Evolutionary conservation across 108 stramenopile species (phyloP).

Genomic region (Nannochloropsis salina): DNA sequence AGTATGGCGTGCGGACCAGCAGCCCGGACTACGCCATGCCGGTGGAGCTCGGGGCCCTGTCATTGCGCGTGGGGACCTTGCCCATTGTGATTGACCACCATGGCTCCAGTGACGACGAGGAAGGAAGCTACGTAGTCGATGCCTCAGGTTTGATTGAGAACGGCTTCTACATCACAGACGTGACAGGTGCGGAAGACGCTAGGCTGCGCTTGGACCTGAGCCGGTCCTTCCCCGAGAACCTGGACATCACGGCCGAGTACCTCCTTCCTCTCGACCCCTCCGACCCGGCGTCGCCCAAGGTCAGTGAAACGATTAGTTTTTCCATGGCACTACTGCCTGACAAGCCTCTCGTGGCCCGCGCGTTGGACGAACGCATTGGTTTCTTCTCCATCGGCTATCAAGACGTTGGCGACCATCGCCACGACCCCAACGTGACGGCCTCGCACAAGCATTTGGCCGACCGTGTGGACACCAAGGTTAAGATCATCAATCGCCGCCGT

Average conservation of each 20-base stretch:
- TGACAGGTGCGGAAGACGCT: slow-evolving; percentile 14
- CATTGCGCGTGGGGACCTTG: slow-evolving; percentile 24
- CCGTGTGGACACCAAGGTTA: slow-evolving; percentile 28
- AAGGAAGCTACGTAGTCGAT: slow-evolving; percentile 19
- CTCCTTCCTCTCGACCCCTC: slow-evolving; percentile 25
- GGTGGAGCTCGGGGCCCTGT: slow-evolving; percentile 26
- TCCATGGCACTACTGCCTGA: slow-evolving; percentile 28
- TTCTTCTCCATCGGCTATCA: slow-evolving; percentile 27
- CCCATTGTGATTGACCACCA: slow-evolving; percentile 29
- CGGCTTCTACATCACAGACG: slow-evolving; percentile 42
- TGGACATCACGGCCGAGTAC: slow-evolving; percentile 42
- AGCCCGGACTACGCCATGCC: neutral
- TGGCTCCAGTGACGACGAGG: slow-evolving; percentile 28
- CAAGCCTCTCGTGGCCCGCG: slow-evolving; percentile 24
- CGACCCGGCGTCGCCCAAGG: neutral
- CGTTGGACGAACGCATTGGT: slow-evolving; percentile 34
- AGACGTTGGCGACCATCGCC: slow-evolving; percentile 36
- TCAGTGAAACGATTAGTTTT: slow-evolving; percentile 25
- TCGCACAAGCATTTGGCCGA: slow-evolving; percentile 20
- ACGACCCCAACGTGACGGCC: neutral
- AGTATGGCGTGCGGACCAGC: slow-evolving; percentile 29
- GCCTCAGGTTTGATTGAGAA: slow-evolving; percentile 24
- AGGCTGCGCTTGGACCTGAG: slow-evolving; percentile 25
- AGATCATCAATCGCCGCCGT: neutral
- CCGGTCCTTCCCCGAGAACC: slow-evolving; percentile 34